Percentiles rank a stretch among this genome's conserved stretches.
Evolutionary conservation across 208 protist species (phyloP).

Genomic region (Acanthamoeba castellanii): DNA sequence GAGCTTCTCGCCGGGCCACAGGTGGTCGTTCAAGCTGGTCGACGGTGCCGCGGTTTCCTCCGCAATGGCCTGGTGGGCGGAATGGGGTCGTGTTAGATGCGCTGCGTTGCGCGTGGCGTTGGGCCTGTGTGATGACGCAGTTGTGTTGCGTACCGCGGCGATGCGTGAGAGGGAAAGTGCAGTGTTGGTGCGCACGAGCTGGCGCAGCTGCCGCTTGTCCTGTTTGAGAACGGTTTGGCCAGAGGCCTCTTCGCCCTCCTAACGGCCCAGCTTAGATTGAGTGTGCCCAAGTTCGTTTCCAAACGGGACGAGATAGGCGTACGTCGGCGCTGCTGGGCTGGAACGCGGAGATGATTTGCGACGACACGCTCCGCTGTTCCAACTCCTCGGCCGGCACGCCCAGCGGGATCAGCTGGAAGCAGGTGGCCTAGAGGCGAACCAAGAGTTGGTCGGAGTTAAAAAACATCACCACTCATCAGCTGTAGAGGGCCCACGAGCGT

Average conservation of each 20-base stretch:
- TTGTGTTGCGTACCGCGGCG: background rate
- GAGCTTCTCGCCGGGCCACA: slow-evolving; percentile 65
- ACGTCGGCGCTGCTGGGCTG: background rate
- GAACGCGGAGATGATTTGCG: slow-evolving; percentile 60
- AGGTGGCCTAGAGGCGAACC: slow-evolving; percentile 10
- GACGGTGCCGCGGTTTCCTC: background rate
- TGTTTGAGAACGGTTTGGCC: background rate
- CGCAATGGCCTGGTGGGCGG: background rate
- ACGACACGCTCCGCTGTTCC: slow-evolving; percentile 52
- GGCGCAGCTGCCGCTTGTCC: slow-evolving; percentile 25
- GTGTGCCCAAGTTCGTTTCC: too few species aligned
- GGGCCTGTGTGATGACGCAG: too few species aligned
- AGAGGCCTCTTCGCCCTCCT: background rate
- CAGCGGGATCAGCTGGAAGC: slow-evolving; percentile 68
- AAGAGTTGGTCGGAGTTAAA: background rate
- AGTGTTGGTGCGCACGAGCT: slow-evolving; percentile 54
- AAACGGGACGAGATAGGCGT: background rate
- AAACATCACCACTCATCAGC: background rate
- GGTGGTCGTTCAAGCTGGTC: background rate
- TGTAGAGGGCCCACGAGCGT: background rate
- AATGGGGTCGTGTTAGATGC: too few species aligned
- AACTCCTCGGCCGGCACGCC: slow-evolving; percentile 41
- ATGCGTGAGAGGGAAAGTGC: background rate
- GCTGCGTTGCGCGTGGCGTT: too few species aligned
- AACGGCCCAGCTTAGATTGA: background rate